Evolutionary conservation across 768 basidiomycete genomes (phyloP), one percentile per base, ranked within the genome.

Genomic region (Macrolepiota albuminosa): DNA sequence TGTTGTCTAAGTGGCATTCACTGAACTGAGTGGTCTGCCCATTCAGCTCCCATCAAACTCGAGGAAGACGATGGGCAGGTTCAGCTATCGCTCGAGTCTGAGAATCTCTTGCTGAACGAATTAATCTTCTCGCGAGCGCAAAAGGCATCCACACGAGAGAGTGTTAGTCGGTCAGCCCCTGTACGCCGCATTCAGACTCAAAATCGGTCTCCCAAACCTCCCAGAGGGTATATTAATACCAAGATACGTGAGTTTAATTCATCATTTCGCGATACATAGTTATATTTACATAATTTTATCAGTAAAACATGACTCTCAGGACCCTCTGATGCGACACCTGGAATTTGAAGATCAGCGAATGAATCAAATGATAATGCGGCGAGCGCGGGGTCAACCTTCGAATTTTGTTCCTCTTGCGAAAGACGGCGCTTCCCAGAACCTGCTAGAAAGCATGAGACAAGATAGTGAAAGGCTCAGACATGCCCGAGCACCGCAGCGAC

Each of bases 361-460:
- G 54, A 43, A 54, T 40, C 29, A 54, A 43, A 42, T 54, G 24
- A 54, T 54, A 42, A 13, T 33, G 11, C 53, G 10, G 11, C 26
- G 39, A 31, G 24, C 54, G 4, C 59, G 45, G 39, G 4, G 7
- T 4, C 51, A 10, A 31, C 26, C 33, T 4, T 13, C 31, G 13
- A 37, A 33, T 14, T 54, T 63, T 11, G 29, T 49, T 26, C 21
- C 50, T 24, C 52, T 63, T 18, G 26, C 26, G 8, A 46, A 54
- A 18, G 59, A 63, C 48, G 8, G 39, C n/a, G 53, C 47, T 9
- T 59, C 62, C 2, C 56, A 50, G 21, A 33, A 31, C n/a, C n/a
- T 63, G 56, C 37, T 63, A 9, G 31, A 34, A 31, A 54, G 56
- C 55, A 63, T 63, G 62, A 57, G 47, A n/a, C 50, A 54, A 7